Base-by-base conservation (phyloP, 2,329 filamentous ascomycete genomes). In the Sporothrix dimorphospora region DNA sequence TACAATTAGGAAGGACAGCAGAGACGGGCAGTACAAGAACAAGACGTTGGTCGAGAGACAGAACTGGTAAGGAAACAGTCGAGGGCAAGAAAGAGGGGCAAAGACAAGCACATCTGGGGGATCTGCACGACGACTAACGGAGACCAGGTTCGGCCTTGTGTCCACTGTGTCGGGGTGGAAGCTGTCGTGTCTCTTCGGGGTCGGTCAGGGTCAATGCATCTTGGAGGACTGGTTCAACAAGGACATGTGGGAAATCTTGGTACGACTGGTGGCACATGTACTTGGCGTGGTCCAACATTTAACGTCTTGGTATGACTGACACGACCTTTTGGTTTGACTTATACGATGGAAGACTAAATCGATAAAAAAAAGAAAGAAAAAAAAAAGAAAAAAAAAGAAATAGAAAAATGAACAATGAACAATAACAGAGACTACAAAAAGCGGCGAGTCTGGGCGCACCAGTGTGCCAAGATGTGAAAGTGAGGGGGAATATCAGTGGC, bases 401-500 rank as follows among this genome's bases (percentile, higher is more conserved):
- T 40, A 3, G 6, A 9, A 16, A 19, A 11, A 11, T 42, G 38
- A 5, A 40, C 38, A 11, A 11, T 11, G 38, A 40, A 40, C 38
- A 40, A 40, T 40, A 40, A 11, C 38, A 40, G n/a, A 53, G 27
- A 14, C 45, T 57, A 57, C 14, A 11, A 27, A 27, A 24, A 3
- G 11, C 38, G 38, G n/a, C 14, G n/a, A 5, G 38, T 8, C 59
- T 65, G 59, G 59, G 59, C 38, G 38, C 38, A 21, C 21, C 12
- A 27, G 21, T 2, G 7, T 65, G 38, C 59, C 59, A 65, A 65
- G 59, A 45, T 65, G 19, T 27, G 21, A 65, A 65, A 45, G 21
- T 65, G 59, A 65, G 59, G 59, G 59, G 59, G 38, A 57, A 45
- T 45, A 21, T n/a, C 38, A 45, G 38, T 65, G 59, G 59, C 59